Evolutionary conservation across 1,139 yeast genomes (phyloP), one percentile per base, ranked within the genome.

Genomic region (Ashbya aceris): DNA sequence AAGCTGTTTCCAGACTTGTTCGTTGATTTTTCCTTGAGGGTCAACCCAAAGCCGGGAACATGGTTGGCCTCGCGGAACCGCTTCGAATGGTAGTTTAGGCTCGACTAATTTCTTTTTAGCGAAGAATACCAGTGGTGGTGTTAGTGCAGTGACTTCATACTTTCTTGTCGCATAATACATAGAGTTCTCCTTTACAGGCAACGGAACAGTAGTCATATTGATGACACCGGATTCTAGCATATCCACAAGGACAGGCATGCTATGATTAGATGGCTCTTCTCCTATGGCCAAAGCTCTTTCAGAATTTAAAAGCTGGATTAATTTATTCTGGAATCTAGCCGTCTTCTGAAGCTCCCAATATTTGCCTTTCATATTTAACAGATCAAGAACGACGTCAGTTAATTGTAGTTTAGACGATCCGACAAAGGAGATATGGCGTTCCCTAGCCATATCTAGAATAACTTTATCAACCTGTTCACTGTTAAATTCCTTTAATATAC

Each of bases 31-130:
- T 1, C 94, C 93, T 34, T 68, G 61, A 29, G 80, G 61, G 50
- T 80, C 83, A 8, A 83, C 67, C 96, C 96, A 86, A 8, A 83
- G 62, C 40, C 74, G 74, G 1, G 83, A 73, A 45, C 86, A 79
- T 1, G 91, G 77, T 27, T 68, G 63, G 0, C 79, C 82, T 2
- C 70, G 58, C 0, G 89, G 83, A 1, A 82, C 44, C 4, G 55
- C 46, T 7, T 49, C 48, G 2, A 38, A 33, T 9, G 30, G 39
- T 1, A 40, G 28, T 10, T 34, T 17, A 1, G 41, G 40, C 8
- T 45, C 33, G 13, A 39, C 37, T 9, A 45, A 23, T n/a, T 30
- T 34, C 8, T 38, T 42, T 4, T 28, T 36, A 2, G 36, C 31
- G 11, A 47, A 39, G 10, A 54, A 26, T 23, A 58, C 46, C 10